Conservation (phyloP, 768 basidiomycete genomes). For the Agaricus subrufescens region DNA sequence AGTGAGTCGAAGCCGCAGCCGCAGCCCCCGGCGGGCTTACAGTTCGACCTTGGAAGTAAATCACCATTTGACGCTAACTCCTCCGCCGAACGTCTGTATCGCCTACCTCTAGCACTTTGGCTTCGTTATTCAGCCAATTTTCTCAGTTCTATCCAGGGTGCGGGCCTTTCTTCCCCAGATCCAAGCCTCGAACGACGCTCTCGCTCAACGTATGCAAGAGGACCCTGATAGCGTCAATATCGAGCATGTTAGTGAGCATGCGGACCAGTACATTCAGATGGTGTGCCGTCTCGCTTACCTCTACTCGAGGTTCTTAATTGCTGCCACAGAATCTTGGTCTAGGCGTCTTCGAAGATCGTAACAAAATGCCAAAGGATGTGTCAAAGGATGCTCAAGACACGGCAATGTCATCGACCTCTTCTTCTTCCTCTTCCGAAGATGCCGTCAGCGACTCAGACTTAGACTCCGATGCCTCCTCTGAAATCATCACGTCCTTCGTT, state of each 20-base stretch:
- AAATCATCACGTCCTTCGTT: slow-evolving; percentile 36
- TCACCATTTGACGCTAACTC: slow-evolving; percentile 33
- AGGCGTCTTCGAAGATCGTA: slow-evolving; percentile 50
- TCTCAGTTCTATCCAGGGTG: slow-evolving; percentile 57
- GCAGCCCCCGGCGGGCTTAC: slow-evolving; percentile 9
- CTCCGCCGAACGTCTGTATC: slow-evolving; percentile 45
- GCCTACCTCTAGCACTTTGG: neutral
- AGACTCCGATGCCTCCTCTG: slow-evolving; percentile 28
- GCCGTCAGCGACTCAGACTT: slow-evolving; percentile 27
- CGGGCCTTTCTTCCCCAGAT: slow-evolving; percentile 65
- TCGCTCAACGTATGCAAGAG: slow-evolving; percentile 38
- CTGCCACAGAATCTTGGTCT: slow-evolving; percentile 54
- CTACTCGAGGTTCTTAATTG: neutral
- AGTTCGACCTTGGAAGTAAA: slow-evolving; percentile 34
- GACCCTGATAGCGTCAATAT: slow-evolving; percentile 65
- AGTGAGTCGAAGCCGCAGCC: slow-evolving; percentile 14
- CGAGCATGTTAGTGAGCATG: slow-evolving; percentile 50
- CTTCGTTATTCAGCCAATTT: neutral
- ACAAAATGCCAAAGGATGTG: slow-evolving; percentile 12
- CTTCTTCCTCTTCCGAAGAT: slow-evolving; percentile 19
- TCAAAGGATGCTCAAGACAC: slow-evolving; percentile 17
- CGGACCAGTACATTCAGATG: slow-evolving; percentile 62
- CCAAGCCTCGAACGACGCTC: slow-evolving; percentile 56
- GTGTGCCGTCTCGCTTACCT: slow-evolving; percentile 24
- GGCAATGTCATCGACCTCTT: slow-evolving; percentile 22